phyloP scores from a whole-genome alignment of 495 filamentous ascomycete species.

The Amphirosellinia nigrospora region DNA sequence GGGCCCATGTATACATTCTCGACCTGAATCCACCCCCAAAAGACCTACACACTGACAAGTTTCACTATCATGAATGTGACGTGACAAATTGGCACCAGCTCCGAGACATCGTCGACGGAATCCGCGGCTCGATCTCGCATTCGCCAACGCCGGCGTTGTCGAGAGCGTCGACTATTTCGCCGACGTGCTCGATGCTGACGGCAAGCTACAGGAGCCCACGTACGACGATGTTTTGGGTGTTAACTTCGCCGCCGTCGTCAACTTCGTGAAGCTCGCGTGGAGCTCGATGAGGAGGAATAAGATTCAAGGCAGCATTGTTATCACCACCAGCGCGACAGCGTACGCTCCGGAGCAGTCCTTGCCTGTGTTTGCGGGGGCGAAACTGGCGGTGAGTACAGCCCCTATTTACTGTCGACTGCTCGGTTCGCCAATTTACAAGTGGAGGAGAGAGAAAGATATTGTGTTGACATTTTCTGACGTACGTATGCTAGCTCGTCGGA shows the following conservation, averaged over 20 bases:
- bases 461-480: background rate
- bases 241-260: slow-evolving; percentile 34
- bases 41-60: background rate
- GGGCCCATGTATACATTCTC: slow-evolving; percentile 33
- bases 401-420: background rate
- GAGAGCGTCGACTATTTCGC: slow-evolving; percentile 36
- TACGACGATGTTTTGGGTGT: slow-evolving; percentile 33
- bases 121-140: slow-evolving; percentile 35
- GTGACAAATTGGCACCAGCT: slow-evolving; percentile 34
- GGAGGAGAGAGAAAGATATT: background rate
- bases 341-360: slow-evolving; percentile 43
- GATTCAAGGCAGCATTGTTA: slow-evolving; percentile 40
- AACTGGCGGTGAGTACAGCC: slow-evolving; percentile 32
- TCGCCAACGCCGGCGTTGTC: slow-evolving; percentile 40
- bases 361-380: slow-evolving; percentile 40
- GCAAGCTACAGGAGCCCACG: slow-evolving; percentile 32
- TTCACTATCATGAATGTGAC: slow-evolving; percentile 28
- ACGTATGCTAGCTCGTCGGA: background rate
- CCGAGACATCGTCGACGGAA: slow-evolving; percentile 4
- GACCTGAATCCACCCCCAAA: slow-evolving; percentile 20
- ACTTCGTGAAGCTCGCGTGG: slow-evolving; percentile 38
- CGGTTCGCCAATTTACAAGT: background rate
- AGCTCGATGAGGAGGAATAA: slow-evolving; percentile 27
- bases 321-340: slow-evolving; percentile 45
- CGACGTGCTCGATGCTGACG: slow-evolving; percentile 27